Conservation (phyloP, 805 yeast species). For the Zygosaccharomyces gambellarensis region DNA sequence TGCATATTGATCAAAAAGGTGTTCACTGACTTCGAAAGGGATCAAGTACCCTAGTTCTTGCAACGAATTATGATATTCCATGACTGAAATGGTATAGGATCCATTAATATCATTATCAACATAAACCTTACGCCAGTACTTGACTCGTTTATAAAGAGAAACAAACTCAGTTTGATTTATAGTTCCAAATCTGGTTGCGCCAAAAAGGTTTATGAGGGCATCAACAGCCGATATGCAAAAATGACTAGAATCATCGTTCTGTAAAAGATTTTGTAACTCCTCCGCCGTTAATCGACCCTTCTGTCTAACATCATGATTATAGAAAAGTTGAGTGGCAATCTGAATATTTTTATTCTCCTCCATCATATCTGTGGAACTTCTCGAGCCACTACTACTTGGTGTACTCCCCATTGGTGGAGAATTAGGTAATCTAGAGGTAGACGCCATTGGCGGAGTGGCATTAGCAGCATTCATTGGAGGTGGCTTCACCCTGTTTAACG, state of each 20-base stretch:
- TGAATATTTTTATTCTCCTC: slow-evolving; percentile 25
- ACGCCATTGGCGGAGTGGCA: slow-evolving; percentile 9
- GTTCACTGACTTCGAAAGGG: slow-evolving; percentile 34
- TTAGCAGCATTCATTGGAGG: slow-evolving; percentile 6
- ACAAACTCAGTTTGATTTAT: slow-evolving; percentile 32
- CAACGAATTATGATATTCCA: slow-evolving; percentile 33
- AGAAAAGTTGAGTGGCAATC: slow-evolving; percentile 30
- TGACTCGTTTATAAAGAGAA: slow-evolving; percentile 33
- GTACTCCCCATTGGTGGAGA: slow-evolving; percentile 8
- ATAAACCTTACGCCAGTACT: slow-evolving; percentile 35
- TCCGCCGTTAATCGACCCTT: slow-evolving; percentile 32
- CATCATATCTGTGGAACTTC: slow-evolving; percentile 10
- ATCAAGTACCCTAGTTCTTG: slow-evolving; percentile 34
- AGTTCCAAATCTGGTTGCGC: slow-evolving; percentile 35
- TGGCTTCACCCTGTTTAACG: slow-evolving; percentile 9
- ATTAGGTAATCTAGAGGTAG: slow-evolving; percentile 11
- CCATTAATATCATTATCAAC: slow-evolving; percentile 35
- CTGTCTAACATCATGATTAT: slow-evolving; percentile 30
- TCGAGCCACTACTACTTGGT: slow-evolving; percentile 10
- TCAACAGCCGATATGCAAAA: slow-evolving; percentile 35
- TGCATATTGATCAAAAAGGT: slow-evolving; percentile 35
- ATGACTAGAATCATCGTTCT: slow-evolving; percentile 33
- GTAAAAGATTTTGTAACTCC: slow-evolving; percentile 33
- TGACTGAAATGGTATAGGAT: slow-evolving; percentile 29
- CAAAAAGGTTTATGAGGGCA: slow-evolving; percentile 33